These are phyloP conservation scores for Periconia macrospinosa DNA, from an alignment of 2,329 filamentous ascomycete genomes.

Conservation along the genomic window DNA sequence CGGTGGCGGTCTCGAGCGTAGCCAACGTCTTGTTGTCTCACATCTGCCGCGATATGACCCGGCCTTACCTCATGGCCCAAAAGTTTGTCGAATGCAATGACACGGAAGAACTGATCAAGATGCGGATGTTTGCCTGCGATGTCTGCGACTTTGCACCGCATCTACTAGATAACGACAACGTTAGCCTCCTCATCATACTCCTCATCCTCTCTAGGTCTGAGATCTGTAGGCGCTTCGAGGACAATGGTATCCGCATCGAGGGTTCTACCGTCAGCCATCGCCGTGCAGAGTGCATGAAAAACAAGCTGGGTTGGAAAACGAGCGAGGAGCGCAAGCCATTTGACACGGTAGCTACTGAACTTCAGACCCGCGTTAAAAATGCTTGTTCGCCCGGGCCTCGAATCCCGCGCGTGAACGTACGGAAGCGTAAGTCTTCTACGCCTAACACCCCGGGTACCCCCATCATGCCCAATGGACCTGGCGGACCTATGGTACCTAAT, in stretches of 20 bases:
- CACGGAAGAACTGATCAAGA: conserved; percentile 31
- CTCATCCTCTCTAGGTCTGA: conserved; percentile 41
- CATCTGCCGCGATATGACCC: conserved; percentile 39
- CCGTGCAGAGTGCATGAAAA: conserved; percentile 43
- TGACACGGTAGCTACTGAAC: conserved; percentile 37
- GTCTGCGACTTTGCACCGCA: conserved; percentile 43
- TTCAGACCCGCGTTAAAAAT: conserved; percentile 41
- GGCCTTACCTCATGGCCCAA: conserved; percentile 37
- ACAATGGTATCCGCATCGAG: conserved; percentile 43
- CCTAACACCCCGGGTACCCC: conserved; percentile 18
- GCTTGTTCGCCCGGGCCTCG: conserved; percentile 14
- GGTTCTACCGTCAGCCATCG: conserved; percentile 42
- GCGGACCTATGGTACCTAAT: not conserved
- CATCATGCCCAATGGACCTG: not conserved
- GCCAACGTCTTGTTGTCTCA: conserved; percentile 36
- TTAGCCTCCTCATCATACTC: conserved; percentile 38
- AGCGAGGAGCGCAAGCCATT: conserved; percentile 38
- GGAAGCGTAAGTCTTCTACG: conserved; percentile 21
- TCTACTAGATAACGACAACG: conserved; percentile 43
- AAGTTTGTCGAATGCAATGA: conserved; percentile 37
- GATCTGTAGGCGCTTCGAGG: conserved; percentile 37
- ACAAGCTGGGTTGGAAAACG: conserved; percentile 38
- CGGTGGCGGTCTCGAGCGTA: conserved; percentile 37
- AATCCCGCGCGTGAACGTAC: no score
- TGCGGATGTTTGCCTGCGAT: conserved; percentile 39